phyloP scores from a whole-genome alignment of 1,284 basidiomycete genomes.

The Ganoderma lucidum region DNA sequence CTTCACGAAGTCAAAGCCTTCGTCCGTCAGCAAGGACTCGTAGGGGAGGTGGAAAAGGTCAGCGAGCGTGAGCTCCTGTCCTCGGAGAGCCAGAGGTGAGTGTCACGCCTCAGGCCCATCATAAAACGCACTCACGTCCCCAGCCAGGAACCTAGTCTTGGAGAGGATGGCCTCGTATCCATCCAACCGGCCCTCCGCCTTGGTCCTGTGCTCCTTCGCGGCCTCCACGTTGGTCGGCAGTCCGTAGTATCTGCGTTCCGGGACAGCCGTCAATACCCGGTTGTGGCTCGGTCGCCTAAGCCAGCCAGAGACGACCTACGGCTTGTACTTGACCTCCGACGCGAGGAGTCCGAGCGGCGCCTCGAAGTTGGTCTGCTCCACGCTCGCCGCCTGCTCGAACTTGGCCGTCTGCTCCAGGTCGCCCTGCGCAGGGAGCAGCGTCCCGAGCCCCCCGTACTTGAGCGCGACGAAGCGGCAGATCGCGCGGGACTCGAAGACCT shows the following conservation, averaged over 20 bases:
- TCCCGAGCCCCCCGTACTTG: constrained; percentile 51
- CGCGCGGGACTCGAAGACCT: constrained; percentile 59
- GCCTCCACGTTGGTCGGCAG: not conserved
- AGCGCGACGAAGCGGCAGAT: constrained; percentile 57
- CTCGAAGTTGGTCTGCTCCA: constrained; percentile 63
- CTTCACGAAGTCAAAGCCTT: constrained; percentile 33
- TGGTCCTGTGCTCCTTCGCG: not conserved
- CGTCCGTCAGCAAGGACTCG: constrained; percentile 39
- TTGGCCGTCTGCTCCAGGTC: constrained; percentile 47
- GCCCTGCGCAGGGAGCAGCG: constrained; percentile 41
- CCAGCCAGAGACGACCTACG: not conserved
- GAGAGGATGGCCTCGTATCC: not conserved
- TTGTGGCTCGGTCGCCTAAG: not conserved
- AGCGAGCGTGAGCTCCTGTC: not conserved
- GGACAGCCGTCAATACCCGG: not conserved
- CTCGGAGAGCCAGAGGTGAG: not conserved
- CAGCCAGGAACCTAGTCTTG: not conserved
- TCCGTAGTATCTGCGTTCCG: not conserved
- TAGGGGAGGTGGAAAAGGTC: constrained; percentile 52
- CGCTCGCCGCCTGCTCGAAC: constrained; percentile 64
- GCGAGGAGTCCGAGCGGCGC: not conserved
- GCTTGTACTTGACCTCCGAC: not conserved
- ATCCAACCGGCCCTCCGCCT: not conserved
- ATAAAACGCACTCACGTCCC: not conserved
- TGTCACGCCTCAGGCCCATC: not conserved